Conservation (phyloP, 768 basidiomycete genomes). For the Lactarius evosmus region DNA sequence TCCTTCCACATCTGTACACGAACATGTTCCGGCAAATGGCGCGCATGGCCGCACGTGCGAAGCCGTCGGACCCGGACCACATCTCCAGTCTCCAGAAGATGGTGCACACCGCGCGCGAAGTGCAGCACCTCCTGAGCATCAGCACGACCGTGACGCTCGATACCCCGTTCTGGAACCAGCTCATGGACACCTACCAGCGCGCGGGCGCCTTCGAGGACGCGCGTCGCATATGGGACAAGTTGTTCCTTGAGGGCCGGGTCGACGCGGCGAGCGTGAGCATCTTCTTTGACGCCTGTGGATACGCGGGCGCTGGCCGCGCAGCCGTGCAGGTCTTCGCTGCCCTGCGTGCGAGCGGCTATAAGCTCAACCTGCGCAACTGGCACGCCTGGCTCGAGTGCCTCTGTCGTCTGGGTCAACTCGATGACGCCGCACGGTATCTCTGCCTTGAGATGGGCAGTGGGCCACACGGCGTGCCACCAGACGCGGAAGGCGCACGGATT, state of each 20-base stretch:
- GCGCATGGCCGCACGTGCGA: constrained; percentile 37
- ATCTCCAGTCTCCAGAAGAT: constrained; percentile 37
- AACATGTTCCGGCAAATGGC: constrained; percentile 59
- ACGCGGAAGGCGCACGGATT: constrained; percentile 48
- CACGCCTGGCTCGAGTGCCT: constrained; percentile 82
- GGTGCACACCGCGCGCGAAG: constrained; percentile 51
- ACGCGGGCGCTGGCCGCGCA: constrained; percentile 46
- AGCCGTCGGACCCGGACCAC: constrained; percentile 25
- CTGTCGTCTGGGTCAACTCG: constrained; percentile 62
- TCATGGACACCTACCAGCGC: constrained; percentile 90
- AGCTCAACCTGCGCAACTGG: constrained; percentile 68
- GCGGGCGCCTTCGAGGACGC: constrained; percentile 67
- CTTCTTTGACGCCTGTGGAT: constrained; percentile 82
- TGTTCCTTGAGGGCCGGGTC: constrained; percentile 56
- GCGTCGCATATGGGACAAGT: constrained; percentile 75
- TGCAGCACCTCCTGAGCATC: constrained; percentile 75
- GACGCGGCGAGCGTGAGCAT: constrained; percentile 71
- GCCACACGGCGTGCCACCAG: constrained; percentile 44
- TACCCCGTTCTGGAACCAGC: constrained; percentile 54
- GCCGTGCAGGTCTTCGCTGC: constrained; percentile 56
- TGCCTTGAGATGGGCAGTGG: constrained; percentile 61
- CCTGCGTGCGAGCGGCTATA: constrained; percentile 48
- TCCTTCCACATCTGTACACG: constrained; percentile 62
- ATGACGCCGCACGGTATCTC: constrained; percentile 63
- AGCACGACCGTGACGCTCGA: constrained; percentile 77